These are phyloP conservation scores for Fraxinus platypoda DNA, from an alignment of 305 asterid genomes.

Conservation along the genomic window DNA sequence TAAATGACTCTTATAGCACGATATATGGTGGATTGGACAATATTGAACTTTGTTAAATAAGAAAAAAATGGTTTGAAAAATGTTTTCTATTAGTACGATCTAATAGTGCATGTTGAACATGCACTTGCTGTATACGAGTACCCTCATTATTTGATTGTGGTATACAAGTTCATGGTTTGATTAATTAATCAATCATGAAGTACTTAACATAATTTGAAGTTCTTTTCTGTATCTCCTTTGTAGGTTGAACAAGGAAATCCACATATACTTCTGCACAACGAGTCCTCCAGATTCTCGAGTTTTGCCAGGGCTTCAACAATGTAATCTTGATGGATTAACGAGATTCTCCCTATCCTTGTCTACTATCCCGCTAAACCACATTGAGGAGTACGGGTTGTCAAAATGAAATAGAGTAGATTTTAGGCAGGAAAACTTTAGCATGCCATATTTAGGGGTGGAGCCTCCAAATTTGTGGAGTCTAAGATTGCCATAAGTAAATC, in stretches of 20 bases:
- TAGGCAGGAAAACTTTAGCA: background rate
- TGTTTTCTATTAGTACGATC: background rate
- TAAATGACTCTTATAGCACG: background rate
- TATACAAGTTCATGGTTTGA: background rate
- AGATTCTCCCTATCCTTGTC: background rate
- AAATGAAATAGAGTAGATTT: background rate
- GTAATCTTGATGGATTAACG: constrained; percentile 28
- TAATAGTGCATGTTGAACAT: background rate
- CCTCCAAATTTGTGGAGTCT: background rate
- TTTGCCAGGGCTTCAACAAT: constrained; percentile 77
- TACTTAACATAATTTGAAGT: background rate
- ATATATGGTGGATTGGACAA: background rate
- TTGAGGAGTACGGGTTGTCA: background rate
- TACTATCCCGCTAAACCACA: background rate
- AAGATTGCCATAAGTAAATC: background rate
- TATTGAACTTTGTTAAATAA: background rate
- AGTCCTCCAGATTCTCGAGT: constrained; percentile 66
- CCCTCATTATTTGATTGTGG: background rate
- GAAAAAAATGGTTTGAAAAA: background rate
- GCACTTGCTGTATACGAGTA: background rate
- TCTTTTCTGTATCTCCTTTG: background rate
- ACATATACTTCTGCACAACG: constrained; percentile 49
- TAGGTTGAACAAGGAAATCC: constrained; percentile 95
- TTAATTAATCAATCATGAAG: background rate
- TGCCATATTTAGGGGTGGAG: background rate